phyloP scores from a whole-genome alignment of 805 yeast genomes.

The Candida xiaguanensis region DNA sequence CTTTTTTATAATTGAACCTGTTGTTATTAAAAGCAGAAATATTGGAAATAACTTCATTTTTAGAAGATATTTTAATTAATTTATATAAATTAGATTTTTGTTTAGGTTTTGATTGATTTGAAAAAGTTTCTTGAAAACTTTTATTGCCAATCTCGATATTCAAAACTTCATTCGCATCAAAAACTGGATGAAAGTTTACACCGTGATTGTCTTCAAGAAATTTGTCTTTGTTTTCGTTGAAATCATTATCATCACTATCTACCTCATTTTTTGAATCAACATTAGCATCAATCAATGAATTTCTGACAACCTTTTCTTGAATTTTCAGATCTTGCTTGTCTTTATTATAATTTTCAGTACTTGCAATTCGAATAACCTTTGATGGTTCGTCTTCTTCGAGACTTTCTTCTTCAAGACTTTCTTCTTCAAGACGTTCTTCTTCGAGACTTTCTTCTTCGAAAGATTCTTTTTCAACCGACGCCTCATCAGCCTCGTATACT shows the following conservation, averaged over 20 bases:
- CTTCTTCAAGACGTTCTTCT: too few relatives aligned
- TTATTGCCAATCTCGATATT: slow-evolving; percentile 7
- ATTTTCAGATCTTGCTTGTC: too few relatives aligned
- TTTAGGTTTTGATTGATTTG: slow-evolving; percentile 6
- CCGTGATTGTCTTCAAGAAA: slow-evolving; percentile 11
- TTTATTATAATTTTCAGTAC: too few relatives aligned
- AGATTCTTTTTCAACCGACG: not conserved
- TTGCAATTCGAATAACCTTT: too few relatives aligned
- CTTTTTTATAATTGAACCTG: not conserved
- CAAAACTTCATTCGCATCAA: slow-evolving; percentile 4
- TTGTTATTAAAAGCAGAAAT: not conserved
- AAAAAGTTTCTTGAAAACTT: slow-evolving; percentile 7
- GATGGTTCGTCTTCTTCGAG: too few relatives aligned
- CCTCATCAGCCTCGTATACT: not conserved
- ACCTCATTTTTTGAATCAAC: slow-evolving; percentile 4
- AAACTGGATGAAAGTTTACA: slow-evolving; percentile 11
- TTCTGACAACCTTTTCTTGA: not conserved
- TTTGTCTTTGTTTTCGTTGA: not conserved
- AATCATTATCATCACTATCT: not conserved
- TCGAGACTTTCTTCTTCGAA: too few relatives aligned
- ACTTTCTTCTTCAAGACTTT: too few relatives aligned
- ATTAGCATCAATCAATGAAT: too few relatives aligned
- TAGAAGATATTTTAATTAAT: not conserved
- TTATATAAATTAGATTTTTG: slow-evolving; percentile 1
- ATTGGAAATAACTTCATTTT: not conserved